Percentiles rank a stretch among this genome's conserved stretches.
Conservation (phyloP, 176 grass and related monocot genomes). For the Avena eriantha region DNA sequence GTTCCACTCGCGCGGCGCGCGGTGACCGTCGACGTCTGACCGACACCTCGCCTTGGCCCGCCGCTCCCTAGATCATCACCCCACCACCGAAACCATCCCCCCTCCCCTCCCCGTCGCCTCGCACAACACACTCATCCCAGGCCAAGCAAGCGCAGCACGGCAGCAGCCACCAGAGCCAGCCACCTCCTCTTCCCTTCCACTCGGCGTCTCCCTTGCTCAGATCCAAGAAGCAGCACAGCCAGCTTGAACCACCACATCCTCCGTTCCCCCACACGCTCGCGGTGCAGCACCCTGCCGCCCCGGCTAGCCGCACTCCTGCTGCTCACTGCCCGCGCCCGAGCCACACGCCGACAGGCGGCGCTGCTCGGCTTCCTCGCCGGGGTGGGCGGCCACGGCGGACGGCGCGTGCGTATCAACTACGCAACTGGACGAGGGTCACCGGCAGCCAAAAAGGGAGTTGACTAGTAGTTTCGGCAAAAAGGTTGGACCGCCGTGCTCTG, state of each 20-base stretch:
- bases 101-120: no score
- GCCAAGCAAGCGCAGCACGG: not conserved
- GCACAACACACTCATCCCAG: not conserved
- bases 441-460: not conserved
- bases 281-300: not conserved
- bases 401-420: conserved; percentile 52
- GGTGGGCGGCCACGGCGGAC: not conserved
- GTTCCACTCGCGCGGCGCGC: not conserved
- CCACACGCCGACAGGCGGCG: conserved; percentile 63
- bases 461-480: not conserved
- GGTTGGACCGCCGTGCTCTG: not conserved
- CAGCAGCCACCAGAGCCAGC: not conserved
- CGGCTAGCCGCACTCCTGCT: conserved; percentile 16
- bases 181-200: not conserved
- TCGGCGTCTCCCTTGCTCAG: not conserved
- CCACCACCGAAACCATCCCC: not conserved
- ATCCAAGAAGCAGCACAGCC: not conserved
- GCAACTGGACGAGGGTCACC: not conserved
- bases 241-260: not conserved
- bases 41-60: not conserved
- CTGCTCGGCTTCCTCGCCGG: conserved; percentile 63
- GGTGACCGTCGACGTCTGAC: not conserved
- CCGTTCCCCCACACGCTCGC: not conserved
- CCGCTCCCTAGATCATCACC: not conserved
- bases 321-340: conserved; percentile 9